phyloP scores from a whole-genome alignment of 2,329 filamentous ascomycete genomes.

The Fusarium sp. region DNA sequence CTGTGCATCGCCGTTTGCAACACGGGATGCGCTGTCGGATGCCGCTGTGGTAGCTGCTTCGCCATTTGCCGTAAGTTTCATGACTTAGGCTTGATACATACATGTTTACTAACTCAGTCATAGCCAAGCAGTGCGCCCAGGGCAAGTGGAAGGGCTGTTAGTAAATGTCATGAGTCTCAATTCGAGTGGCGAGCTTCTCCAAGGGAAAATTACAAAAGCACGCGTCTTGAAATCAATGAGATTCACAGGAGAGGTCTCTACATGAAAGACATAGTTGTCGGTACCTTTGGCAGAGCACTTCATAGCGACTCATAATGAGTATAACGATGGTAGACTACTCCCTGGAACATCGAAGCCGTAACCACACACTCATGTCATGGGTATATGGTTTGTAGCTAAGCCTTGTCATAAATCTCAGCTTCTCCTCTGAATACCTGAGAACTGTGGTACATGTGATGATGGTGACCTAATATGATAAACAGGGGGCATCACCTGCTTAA shows the following conservation, averaged over 20 bases:
- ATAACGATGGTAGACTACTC: not conserved
- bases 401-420: too few species aligned
- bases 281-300: not conserved
- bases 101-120: not conserved
- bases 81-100: not conserved
- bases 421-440: too few species aligned
- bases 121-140: not conserved
- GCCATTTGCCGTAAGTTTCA: not conserved
- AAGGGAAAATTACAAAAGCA: not conserved
- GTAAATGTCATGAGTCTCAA: not conserved
- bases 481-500: not conserved
- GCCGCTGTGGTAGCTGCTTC: constrained; percentile 3
- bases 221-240: not conserved
- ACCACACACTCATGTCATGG: too few species aligned
- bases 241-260: not conserved
- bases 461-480: not conserved
- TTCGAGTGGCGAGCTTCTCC: not conserved
- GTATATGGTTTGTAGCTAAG: too few species aligned
- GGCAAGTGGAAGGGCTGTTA: not conserved
- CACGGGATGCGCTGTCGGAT: not conserved
- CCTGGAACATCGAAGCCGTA: not conserved
- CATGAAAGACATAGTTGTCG: not conserved
- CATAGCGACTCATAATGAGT: not conserved
- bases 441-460: too few species aligned
- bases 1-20: constrained; percentile 1